Evolutionary conservation across 2,329 filamentous ascomycete genomes (phyloP), one percentile per base, ranked within the genome.

Genomic region (Aspergillus neoniger): DNA sequence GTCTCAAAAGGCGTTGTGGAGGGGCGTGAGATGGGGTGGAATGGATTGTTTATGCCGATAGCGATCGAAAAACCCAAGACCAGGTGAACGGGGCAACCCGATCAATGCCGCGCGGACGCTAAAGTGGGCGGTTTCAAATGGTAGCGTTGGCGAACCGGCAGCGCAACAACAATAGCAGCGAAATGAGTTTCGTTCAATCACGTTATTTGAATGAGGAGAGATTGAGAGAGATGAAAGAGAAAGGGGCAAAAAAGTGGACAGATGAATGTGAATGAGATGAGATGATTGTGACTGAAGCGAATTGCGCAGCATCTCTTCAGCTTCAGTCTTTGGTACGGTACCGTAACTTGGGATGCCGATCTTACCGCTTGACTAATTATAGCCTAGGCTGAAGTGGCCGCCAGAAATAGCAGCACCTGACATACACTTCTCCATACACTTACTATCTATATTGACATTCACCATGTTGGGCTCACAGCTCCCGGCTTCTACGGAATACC

Each of bases 11-110:
- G 17, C 17, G 52, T 55, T 25, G 48, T 56, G 57, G 57, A 63
- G 53, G 32, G 59, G 61, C 41, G 53, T n/a, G 36, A 23, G 25
- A 41, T n/a, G 59, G 51, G 25, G 55, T 58, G 44, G 54, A 63
- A 59, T 55, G 58, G 21, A 65, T 65, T 69, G 66, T 69, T 69
- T 69, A 68, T 64, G 59, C 57, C 54, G 60, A 63, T 59, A 62
- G 59, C 57, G 49, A 62, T 58, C 47, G 56, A 61, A 64, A 62
- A 61, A 57, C 54, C 61, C 56, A 61, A 59, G 61, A 55, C 55
- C 55, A 61, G 55, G 64, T 63, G 58, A 66, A 68, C 66, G 65
- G 66, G 66, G 65, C 66, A 68, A 68, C 66, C 65, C 65, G 64
- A 63, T 63, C 62, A 30, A 57, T 60, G 65, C 65, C 65, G 64